Conservation (phyloP, 495 filamentous ascomycete species). For the Penicillium herquei region DNA sequence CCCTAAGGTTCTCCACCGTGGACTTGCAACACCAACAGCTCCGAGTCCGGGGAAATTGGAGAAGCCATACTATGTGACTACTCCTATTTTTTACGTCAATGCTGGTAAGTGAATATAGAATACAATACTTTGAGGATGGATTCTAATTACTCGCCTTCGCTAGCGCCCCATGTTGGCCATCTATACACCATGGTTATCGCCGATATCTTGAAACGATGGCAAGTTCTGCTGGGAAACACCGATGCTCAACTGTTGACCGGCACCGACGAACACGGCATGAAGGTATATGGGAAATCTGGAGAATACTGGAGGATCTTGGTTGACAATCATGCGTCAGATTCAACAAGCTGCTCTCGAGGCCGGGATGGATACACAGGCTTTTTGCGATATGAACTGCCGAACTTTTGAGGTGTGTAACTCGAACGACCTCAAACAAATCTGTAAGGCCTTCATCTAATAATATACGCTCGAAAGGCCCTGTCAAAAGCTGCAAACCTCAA, state of each 20-base stretch:
- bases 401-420: conserved; percentile 40
- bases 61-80: conserved; percentile 96
- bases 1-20: conserved; percentile 22
- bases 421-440: too few species aligned
- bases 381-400: conserved; percentile 58
- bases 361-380: conserved; percentile 58
- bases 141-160: not conserved
- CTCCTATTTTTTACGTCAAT: conserved; percentile 99
- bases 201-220: conserved; percentile 92
- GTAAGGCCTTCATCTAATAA: too few species aligned
- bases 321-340: conserved; percentile 50
- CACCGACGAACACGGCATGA: conserved; percentile 98
- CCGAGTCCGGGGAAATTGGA: conserved; percentile 26
- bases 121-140: not conserved
- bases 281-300: conserved; percentile 43
- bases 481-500: conserved; percentile 65
- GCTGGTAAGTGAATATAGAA: conserved; percentile 57
- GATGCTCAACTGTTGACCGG: conserved; percentile 79
- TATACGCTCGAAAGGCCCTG: conserved; percentile 45
- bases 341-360: conserved; percentile 76
- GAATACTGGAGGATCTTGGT: not conserved
- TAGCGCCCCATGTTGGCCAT: conserved; percentile 92
- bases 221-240: conserved; percentile 64
- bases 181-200: conserved; percentile 88
- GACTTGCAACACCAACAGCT: conserved; percentile 29